These are phyloP conservation scores for Rhodamnia argentea DNA, from an alignment of 345 rosid genomes.

Conservation along the genomic window DNA sequence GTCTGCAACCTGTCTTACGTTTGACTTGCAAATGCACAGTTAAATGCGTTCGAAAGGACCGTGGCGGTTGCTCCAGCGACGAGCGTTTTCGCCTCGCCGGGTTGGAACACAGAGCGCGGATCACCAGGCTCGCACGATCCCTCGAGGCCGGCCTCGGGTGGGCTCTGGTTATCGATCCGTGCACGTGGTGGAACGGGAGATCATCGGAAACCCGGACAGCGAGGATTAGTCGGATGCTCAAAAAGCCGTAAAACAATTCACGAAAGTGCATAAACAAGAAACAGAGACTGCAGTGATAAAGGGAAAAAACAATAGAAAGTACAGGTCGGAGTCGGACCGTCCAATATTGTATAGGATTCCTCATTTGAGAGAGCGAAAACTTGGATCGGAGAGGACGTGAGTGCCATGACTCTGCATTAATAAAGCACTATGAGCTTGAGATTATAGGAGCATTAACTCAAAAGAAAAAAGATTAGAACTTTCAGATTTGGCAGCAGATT, in stretches of 20 bases:
- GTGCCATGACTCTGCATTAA: not conserved
- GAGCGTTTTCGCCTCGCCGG: not conserved
- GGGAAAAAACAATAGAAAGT: not conserved
- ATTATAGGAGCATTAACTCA: not conserved
- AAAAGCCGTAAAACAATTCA: not conserved
- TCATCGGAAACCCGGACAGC: not conserved
- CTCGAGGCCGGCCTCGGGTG: not conserved
- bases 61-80: not conserved
- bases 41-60: not conserved
- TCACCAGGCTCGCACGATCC: not conserved
- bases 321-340: not conserved
- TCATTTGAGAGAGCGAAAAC: not conserved
- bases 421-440: not conserved
- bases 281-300: not conserved
- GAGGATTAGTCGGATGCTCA: not conserved
- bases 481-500: not conserved
- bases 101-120: not conserved
- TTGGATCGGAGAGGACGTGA: not conserved
- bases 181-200: not conserved
- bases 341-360: not conserved
- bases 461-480: not conserved
- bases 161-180: not conserved
- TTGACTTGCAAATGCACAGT: not conserved
- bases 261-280: not conserved
- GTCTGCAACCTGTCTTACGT: not conserved